Conservation (phyloP, 2,329 filamentous ascomycete genomes). For the Lithohypha guttulata region DNA sequence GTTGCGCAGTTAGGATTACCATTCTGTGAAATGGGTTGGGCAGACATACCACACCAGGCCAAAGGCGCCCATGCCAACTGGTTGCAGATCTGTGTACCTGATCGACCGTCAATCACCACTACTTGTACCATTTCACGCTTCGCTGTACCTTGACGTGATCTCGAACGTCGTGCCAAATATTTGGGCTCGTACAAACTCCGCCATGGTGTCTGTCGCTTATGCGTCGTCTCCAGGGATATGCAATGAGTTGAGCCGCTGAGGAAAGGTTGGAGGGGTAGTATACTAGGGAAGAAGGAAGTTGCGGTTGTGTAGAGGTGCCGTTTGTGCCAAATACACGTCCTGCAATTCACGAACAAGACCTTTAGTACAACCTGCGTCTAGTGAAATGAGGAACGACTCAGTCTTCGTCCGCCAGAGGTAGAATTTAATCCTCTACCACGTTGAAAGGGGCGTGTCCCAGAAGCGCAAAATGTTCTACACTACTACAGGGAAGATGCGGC, state of each 20-base stretch:
- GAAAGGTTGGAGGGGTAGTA: conserved; percentile 4
- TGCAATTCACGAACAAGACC: too few species aligned
- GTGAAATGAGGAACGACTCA: too few species aligned
- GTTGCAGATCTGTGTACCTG: conserved; percentile 95
- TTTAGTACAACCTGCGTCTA: too few species aligned
- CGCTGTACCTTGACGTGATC: conserved; percentile 83
- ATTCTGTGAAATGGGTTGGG: not conserved
- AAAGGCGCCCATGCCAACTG: conserved; percentile 98
- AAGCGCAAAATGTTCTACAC: too few species aligned
- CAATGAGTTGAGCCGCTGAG: not conserved
- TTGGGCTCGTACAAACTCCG: conserved; percentile 97
- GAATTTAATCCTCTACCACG: too few species aligned
- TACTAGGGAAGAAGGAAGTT: too few species aligned
- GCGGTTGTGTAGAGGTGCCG: not conserved
- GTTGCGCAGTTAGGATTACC: not conserved
- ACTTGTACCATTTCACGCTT: conserved; percentile 10
- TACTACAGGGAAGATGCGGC: too few species aligned
- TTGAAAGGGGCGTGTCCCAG: too few species aligned
- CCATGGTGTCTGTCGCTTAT: conserved; percentile 53
- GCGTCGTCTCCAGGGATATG: not conserved
- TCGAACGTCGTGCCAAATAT: conserved; percentile 99
- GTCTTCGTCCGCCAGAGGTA: too few species aligned
- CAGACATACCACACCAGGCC: conserved; percentile 80
- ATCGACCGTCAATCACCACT: conserved; percentile 21
- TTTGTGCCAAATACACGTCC: too few species aligned